Evolutionary conservation across 1,284 basidiomycete species (phyloP), one percentile per base, ranked within the genome.

Genomic region (Cutaneotrichosporon dermatis): DNA sequence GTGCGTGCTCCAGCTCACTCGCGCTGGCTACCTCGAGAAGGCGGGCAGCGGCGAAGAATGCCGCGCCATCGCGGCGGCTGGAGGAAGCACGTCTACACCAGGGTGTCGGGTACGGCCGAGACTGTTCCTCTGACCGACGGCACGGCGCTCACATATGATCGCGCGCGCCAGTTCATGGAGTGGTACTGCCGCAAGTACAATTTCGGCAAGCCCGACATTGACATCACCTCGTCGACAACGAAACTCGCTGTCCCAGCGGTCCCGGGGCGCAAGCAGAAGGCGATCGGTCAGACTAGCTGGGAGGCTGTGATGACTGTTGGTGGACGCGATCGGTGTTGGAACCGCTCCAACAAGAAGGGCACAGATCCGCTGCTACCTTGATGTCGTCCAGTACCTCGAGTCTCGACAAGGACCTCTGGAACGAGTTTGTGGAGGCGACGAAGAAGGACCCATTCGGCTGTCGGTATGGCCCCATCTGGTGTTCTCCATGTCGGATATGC

Each of bases 131-230:
- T 96, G 16, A 84, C 85, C 13, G 88, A 93, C 71, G 86, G 86
- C 25, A 82, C 85, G 4, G 68, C 78, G 34, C 82, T 95, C 65
- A 81, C 80, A 6, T 86, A 88, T 51, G 90, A 93, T 59, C 83
- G 84, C 51, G 92, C 92, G 0, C 85, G 88, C 56, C 86, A 85
- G 65, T 98, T 97, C 79, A 93, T 97, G 87, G 92, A 94, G 67
- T 98, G 89, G 72, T 97, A 97, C 74, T 96, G 92, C 75, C 84
- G 86, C 46, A 83, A 86, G 43, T 96, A 88, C 75, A 81, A 82
- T 40, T 94, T 94, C 68, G 82, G 83, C n/a, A 86, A 85, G 66
- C 92, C 93, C 2, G 89, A 92, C 54, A 79, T 97, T 60, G 80
- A 83, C 13, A 88, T 84, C 64, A 75, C 80, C 48, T 69, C 70